Evolutionary conservation across 805 yeast genomes (phyloP).

Genomic region (Schwanniomyces pseudopolymorphus): DNA sequence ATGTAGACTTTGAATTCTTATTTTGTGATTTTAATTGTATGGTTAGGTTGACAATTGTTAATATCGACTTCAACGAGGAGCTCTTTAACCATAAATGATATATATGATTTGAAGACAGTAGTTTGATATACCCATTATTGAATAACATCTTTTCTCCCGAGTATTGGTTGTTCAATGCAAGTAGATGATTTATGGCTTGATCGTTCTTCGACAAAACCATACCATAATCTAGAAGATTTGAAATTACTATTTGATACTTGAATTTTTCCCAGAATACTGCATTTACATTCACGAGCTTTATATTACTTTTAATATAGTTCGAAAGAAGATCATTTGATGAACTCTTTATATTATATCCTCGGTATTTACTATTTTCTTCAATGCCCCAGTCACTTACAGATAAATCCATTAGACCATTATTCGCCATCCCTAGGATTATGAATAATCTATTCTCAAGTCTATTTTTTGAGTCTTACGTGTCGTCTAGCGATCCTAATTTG

Average conservation of each 20-base stretch:
- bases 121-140: not conserved
- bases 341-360: not conserved
- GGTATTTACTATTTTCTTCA: slow-evolving; percentile 19
- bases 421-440: not conserved
- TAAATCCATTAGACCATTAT: slow-evolving; percentile 16
- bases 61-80: slow-evolving; percentile 11
- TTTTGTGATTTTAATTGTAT: slow-evolving; percentile 27
- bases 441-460: not conserved
- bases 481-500: not conserved
- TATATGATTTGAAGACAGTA: slow-evolving; percentile 6
- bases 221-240: slow-evolving; percentile 39
- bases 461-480: not conserved
- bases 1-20: slow-evolving; percentile 1
- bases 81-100: slow-evolving; percentile 5
- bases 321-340: slow-evolving; percentile 20
- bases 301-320: slow-evolving; percentile 27
- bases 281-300: slow-evolving; percentile 15
- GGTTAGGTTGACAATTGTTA: slow-evolving; percentile 23
- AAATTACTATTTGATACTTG: slow-evolving; percentile 38
- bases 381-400: slow-evolving; percentile 41
- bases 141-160: slow-evolving; percentile 9
- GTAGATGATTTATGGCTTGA: slow-evolving; percentile 24
- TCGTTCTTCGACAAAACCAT: slow-evolving; percentile 45
- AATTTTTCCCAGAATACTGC: slow-evolving; percentile 38
- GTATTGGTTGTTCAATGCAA: not conserved